A percentile compares a stretch with the other conserved stretches of the same genome.
phyloP scores from a whole-genome alignment of 352 stramenopile genomes.

The Blastocystis sp. region DNA sequence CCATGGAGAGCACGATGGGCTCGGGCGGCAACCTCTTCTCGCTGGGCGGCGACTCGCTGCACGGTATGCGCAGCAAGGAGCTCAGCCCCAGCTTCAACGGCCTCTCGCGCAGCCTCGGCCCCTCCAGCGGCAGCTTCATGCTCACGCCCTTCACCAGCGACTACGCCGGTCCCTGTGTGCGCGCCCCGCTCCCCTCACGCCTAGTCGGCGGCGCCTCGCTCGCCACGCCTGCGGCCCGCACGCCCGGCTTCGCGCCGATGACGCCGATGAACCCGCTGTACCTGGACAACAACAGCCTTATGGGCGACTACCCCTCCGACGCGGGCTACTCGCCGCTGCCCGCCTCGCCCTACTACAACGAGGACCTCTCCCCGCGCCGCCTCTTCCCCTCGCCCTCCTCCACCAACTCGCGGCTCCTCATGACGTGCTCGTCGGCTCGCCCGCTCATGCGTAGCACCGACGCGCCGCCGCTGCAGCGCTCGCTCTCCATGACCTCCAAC shows the following conservation, averaged over 20 bases:
- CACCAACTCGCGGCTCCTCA: background rate
- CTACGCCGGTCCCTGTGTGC: background rate
- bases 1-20: background rate
- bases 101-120: background rate
- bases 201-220: slow-evolving; percentile 7
- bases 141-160: slow-evolving; percentile 37
- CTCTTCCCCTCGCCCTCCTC: background rate
- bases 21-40: background rate
- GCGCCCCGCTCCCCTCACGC: background rate
- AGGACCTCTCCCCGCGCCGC: slow-evolving; percentile 43
- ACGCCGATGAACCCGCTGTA: slow-evolving; percentile 25
- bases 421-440: background rate
- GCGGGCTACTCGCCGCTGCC: slow-evolving; percentile 47
- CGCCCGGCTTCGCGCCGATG: background rate
- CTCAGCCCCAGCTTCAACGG: background rate
- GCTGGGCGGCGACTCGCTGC: background rate
- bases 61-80: background rate
- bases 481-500: slow-evolving; percentile 1
- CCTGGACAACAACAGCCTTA: background rate
- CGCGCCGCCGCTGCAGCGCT: slow-evolving; percentile 29
- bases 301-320: slow-evolving; percentile 52
- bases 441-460: slow-evolving; percentile 15
- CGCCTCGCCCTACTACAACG: slow-evolving; percentile 9
- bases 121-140: slow-evolving; percentile 27
- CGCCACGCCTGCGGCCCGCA: background rate